A percentile compares a stretch with the other conserved stretches of the same genome.
phyloP scores from a whole-genome alignment of 331 rosid genomes.

The Prunus yedoensis region DNA sequence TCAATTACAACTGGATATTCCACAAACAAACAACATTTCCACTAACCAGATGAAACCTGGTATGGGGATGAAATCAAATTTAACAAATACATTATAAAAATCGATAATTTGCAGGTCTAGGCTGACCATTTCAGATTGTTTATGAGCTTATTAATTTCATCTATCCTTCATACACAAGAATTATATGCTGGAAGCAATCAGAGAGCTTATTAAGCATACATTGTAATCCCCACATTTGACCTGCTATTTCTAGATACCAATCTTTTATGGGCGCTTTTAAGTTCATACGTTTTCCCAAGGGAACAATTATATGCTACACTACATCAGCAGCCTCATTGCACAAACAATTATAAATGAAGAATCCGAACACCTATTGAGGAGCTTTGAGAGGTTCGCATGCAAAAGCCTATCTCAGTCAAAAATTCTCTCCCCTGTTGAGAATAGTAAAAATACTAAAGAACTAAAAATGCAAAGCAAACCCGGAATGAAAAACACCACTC shows the following conservation, averaged over 20 bases:
- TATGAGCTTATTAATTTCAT: neutral
- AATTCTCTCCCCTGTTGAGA: slow-evolving; percentile 95
- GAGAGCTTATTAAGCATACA: neutral
- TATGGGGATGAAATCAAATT: neutral
- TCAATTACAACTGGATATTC: neutral
- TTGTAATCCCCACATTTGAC: neutral
- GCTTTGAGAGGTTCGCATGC: slow-evolving; percentile 11
- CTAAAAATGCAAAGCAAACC: slow-evolving; percentile 85
- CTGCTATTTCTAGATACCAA: neutral
- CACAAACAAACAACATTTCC: neutral
- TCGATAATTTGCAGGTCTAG: neutral
- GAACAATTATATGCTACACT: slow-evolving; percentile 7
- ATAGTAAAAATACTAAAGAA: slow-evolving; percentile 61
- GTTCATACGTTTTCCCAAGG: slow-evolving; percentile 9
- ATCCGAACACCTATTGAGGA: neutral
- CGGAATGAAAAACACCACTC: slow-evolving; percentile 72
- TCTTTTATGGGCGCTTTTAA: neutral
- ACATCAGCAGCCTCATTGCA: slow-evolving; percentile 2
- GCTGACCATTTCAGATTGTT: neutral
- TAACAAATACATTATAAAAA: neutral
- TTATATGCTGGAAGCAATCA: slow-evolving; percentile 1
- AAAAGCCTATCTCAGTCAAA: slow-evolving; percentile 63
- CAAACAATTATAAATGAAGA: neutral
- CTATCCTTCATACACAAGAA: slow-evolving; percentile 1
- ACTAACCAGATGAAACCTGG: neutral